These are phyloP conservation scores for Starmerella stellata DNA, from an alignment of 805 yeast genomes.

Conservation along the genomic window DNA sequence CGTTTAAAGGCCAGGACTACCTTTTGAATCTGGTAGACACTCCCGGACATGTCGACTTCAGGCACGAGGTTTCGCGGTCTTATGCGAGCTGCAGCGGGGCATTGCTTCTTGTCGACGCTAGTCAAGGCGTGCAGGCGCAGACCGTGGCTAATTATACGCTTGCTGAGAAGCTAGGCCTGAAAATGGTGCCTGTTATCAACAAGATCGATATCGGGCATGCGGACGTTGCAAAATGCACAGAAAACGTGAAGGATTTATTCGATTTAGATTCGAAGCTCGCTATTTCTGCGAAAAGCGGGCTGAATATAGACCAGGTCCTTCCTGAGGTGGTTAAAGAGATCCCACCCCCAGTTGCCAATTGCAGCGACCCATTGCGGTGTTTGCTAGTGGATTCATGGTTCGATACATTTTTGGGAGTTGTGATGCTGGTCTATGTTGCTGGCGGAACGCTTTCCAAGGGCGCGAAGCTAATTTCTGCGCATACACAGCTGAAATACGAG, in stretches of 20 bases:
- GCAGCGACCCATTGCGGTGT: conserved; percentile 40
- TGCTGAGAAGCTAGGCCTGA: conserved; percentile 70
- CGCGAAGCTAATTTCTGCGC: conserved; percentile 57
- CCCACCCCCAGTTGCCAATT: conserved; percentile 53
- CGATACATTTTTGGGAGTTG: conserved; percentile 81
- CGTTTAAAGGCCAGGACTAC: conserved; percentile 50
- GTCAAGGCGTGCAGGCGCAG: conserved; percentile 94
- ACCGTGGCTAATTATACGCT: conserved; percentile 93
- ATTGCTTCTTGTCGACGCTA: conserved; percentile 71
- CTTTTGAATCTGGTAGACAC: conserved; percentile 83
- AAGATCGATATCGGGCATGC: conserved; percentile 83
- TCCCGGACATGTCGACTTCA: conserved; percentile 93
- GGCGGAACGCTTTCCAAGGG: conserved; percentile 70
- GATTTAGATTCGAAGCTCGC: conserved; percentile 51
- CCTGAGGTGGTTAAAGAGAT: conserved; percentile 68
- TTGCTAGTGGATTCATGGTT: conserved; percentile 96
- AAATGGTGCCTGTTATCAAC: conserved; percentile 73
- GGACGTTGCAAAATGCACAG: conserved; percentile 59
- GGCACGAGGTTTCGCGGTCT: conserved; percentile 82
- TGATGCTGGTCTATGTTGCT: conserved; percentile 61
- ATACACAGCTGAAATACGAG: conserved; percentile 59
- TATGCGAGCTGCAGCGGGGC: conserved; percentile 97
- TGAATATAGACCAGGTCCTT: conserved; percentile 56
- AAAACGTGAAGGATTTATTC: conserved; percentile 69
- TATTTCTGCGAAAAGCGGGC: conserved; percentile 84